Base-by-base conservation (phyloP, 495 filamentous ascomycete species). In the Penicillium soppii region DNA sequence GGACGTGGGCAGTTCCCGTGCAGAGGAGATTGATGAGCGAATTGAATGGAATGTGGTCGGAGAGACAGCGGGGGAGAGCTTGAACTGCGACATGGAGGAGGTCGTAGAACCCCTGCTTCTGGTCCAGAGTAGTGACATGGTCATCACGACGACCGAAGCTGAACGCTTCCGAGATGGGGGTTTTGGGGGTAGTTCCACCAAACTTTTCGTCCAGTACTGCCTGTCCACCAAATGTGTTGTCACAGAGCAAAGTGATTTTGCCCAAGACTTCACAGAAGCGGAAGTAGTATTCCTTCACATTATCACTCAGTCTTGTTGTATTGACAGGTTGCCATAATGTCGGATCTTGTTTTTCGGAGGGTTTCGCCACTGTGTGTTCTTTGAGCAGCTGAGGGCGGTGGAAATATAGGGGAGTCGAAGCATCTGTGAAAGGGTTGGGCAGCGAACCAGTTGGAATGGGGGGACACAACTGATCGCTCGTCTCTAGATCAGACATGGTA, bases 201-300 rank as follows among this genome's bases (percentile, higher is more conserved):
- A 97, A 95, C 65, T 95, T 96, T 67, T 99, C 95, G 56, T 99
- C 94, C 38, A 97, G 69, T 2, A 88, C 89, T 21, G 91, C 94
- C 67, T 99, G 94, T 4, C 94, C 94, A 43, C 95, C 95, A 67
- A 97, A 97, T 5, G 92, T 88, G 52, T 94, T 92, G 66, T 97
- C 92, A 67, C 94, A 97, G 9, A 97, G 83, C 25, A 96, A 84
- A 1, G 91, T 96, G 38, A 99, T 95, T 63, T 96, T 94, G 21
- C 92, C 92, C 7, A 99, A 73, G 6, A 97, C 92, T 59, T 97
- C 90, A 60, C 91, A 97, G 62, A 99, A 99, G 30, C 83, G 84
- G 30, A 83, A 75, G 61, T 97, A 96, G 61, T 91, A 91, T 27
- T 89, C 88, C 57, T 82, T 89, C 2, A 90, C 82, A 25, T 83